Base-by-base conservation (phyloP, 2,329 filamentous ascomycete genomes). In the Aspergillus arachidicola region DNA sequence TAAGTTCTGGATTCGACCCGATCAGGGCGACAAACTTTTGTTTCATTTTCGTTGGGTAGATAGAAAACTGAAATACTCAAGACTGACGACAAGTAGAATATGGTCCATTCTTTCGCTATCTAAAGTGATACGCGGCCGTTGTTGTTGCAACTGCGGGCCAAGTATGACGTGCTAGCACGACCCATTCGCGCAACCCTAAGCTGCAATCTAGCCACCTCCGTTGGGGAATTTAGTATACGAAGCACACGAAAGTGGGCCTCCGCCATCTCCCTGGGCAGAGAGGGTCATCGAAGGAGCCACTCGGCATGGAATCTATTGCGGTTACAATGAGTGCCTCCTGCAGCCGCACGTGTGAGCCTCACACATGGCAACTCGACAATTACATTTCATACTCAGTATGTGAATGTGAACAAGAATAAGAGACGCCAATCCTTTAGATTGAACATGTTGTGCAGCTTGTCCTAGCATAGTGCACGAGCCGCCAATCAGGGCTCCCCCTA, bases 91-190 rank as follows among this genome's bases (percentile, higher is more conserved):
- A 50, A 50, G 23, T 50, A 26, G 23, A 19, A 19, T 9, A 10
- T 26, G 16, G 14, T 50, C 26, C 7, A 50, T 6, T 7, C 46
- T 50, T 10, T 50, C 12, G 16, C 23, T 50, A 6, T 50, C 26
- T 19, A 50, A 50, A 16, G 14, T n/a, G 46, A 50, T 50, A 50
- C 46, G 23, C 26, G 26, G 46, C 46, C 46, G 26, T 53, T 26
- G 38, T n/a, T n/a, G 48, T 34, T 34, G 50, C 16, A 34, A 19
- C 10, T 53, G 61, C 60, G 63, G 61, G 65, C 63, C 59, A 66
- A 62, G 62, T 57, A 75, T 75, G 67, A 67, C 72, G 72, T 72
- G 69, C 68, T 73, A 68, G 62, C 46, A 41, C 50, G 63, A 58
- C 51, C 46, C 48, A 41, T 56, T 66, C 26, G 63, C 64, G 60